Conservation (phyloP, 371 early-diverging fungal species). For the Haplosporangium sp. region DNA sequence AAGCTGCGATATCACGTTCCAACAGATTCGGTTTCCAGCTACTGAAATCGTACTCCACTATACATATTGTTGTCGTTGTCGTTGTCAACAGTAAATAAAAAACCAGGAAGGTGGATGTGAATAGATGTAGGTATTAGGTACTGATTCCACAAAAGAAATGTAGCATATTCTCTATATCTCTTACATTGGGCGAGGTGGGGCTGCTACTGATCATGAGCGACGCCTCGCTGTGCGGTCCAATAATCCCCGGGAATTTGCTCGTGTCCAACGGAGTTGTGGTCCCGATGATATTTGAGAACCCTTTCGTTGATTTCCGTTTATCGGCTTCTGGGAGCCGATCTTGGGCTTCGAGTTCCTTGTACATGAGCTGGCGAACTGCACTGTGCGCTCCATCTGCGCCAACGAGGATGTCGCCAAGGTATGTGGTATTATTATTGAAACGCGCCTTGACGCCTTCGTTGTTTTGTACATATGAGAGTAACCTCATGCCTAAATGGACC, state of each 20-base stretch:
- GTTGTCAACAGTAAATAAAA: background rate
- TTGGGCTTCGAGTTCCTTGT: background rate
- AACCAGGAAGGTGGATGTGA: background rate
- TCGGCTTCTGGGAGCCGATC: slow-evolving; percentile 6
- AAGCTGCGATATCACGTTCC: slow-evolving; percentile 19
- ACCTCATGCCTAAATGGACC: slow-evolving; percentile 16
- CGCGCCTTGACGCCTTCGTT: slow-evolving; percentile 17
- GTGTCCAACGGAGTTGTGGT: slow-evolving; percentile 16
- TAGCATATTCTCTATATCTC: background rate
- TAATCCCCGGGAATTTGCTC: slow-evolving; percentile 9
- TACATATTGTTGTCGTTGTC: no score
- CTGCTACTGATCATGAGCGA: background rate
- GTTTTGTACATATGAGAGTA: slow-evolving; percentile 4
- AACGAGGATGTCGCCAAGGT: slow-evolving; percentile 23
- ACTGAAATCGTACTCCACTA: slow-evolving; percentile 20
- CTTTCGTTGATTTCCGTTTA: background rate
- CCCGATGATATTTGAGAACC: slow-evolving; percentile 20
- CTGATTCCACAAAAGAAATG: background rate
- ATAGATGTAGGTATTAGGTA: background rate
- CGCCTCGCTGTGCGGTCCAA: background rate
- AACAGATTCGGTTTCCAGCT: slow-evolving; percentile 13
- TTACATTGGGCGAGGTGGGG: no score
- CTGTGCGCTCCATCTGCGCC: slow-evolving; percentile 35
- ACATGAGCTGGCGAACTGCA: slow-evolving; percentile 29
- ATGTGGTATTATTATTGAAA: slow-evolving; percentile 6